Base-by-base conservation (phyloP, 495 filamentous ascomycete species). In the Lasiosphaeria ovina region DNA sequence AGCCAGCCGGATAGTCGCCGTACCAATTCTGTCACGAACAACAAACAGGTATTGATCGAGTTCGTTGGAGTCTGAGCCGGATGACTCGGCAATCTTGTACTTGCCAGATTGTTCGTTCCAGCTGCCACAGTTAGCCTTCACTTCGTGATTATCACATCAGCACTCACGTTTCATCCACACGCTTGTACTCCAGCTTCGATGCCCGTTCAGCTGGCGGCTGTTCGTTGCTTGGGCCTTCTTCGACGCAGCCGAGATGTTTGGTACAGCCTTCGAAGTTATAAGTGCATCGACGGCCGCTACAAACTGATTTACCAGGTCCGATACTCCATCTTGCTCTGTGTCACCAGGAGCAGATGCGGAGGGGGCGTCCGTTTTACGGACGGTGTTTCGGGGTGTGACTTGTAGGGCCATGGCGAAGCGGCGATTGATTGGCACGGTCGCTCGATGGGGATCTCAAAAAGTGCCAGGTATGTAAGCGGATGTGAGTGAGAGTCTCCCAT, bases 221-320 rank as follows among this genome's bases (percentile, higher is more conserved):
- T 40, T 40, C 36, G 36, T 40, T 40, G 36, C 36, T 40, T 40
- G 36, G 36, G 36, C 36, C 11, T 40, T 55, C 45, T 48, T 48
- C 45, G 45, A 48, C 4, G 45, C 45, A 48, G 45, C n/a, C 45
- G 45, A 48, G 45, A n/a, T 16, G 45, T 16, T 16, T 16, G 45
- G n/a, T 48, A 17, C 45, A 48, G 49, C 17, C 49, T 51, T 51
- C 33, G 49, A 51, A 51, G 49, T 33, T 24, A 51, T 51, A 11
- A 51, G n/a, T 33, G 49, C 49, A 24, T 51, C 49, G 49, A 51
- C 49, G 49, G 49, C 49, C 24, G 49, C 24, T 24, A 51, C 49
- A 51, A 51, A 33, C 49, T 33, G 49, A 51, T 51, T 51, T 51
- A 33, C 49, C n/a, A 51, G 49, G 49, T 33, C 49, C 9, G 49